A percentile compares a stretch with the other conserved stretches of the same genome.
Evolutionary conservation across 352 stramenopile genomes (phyloP).

Genomic region (Pythium insidiosum): DNA sequence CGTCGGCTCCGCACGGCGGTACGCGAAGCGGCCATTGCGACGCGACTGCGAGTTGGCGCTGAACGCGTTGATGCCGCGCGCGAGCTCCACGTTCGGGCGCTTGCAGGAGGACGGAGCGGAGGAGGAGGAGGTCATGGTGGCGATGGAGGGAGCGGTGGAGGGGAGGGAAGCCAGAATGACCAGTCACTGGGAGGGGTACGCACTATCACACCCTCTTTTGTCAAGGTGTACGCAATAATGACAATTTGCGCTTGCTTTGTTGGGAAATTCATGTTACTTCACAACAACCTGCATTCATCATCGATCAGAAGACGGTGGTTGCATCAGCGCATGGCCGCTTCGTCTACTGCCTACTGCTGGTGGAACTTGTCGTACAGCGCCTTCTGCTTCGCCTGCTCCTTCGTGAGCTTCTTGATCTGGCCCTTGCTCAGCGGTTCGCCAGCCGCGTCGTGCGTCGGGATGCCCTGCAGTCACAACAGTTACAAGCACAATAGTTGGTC

Average conservation of each 20-base stretch:
- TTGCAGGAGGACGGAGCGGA: slow-evolving; percentile 12
- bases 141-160: neutral
- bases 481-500: too few relatives aligned
- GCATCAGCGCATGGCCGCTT: too few relatives aligned
- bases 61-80: slow-evolving; percentile 66
- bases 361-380: slow-evolving; percentile 80
- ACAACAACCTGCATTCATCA: too few relatives aligned
- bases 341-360: slow-evolving; percentile 8
- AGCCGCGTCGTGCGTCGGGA: slow-evolving; percentile 92
- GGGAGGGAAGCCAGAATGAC: slow-evolving; percentile 1
- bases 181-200: neutral
- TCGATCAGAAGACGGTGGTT: too few relatives aligned
- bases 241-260: too few relatives aligned
- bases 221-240: too few relatives aligned
- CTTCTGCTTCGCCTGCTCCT: slow-evolving; percentile 96
- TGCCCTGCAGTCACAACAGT: slow-evolving; percentile 62
- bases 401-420: slow-evolving; percentile 95
- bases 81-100: slow-evolving; percentile 53
- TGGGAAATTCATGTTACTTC: too few relatives aligned
- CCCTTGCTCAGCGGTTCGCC: slow-evolving; percentile 94
- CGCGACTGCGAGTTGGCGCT: slow-evolving; percentile 47
- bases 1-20: slow-evolving; percentile 10
- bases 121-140: slow-evolving; percentile 2
- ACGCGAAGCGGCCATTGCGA: slow-evolving; percentile 42
- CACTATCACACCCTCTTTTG: too few relatives aligned